These are phyloP conservation scores for Eucalyptus tenuipes DNA, from an alignment of 345 rosid genomes.

Conservation along the genomic window DNA sequence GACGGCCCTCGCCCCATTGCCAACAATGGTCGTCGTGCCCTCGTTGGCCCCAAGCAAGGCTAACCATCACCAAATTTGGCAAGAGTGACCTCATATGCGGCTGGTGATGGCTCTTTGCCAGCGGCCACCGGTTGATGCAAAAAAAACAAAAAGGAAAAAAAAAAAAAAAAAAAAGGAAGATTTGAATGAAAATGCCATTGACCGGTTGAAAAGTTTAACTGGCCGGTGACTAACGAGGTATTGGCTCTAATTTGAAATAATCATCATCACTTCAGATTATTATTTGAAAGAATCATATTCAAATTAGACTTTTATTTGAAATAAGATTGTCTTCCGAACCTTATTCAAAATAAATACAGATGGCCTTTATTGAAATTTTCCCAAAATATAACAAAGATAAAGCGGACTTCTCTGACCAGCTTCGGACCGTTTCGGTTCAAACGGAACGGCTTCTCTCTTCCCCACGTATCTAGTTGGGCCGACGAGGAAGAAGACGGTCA, in stretches of 20 bases:
- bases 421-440: background rate
- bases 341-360: no score
- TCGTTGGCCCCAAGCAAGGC: no score
- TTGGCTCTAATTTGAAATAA: no score
- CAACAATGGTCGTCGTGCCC: rapidly evolving
- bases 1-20: rapidly evolving
- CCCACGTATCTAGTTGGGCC: background rate
- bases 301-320: no score
- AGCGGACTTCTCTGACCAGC: background rate
- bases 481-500: background rate
- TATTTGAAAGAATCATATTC: rapidly evolving
- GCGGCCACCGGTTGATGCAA: rapidly evolving
- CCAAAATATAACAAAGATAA: background rate
- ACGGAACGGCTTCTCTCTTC: background rate
- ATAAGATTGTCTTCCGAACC: rapidly evolving
- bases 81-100: rapidly evolving
- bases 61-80: rapidly evolving
- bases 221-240: rapidly evolving
- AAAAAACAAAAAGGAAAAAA: no score
- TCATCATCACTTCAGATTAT: rapidly evolving
- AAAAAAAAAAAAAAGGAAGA: no score
- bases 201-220: rapidly evolving
- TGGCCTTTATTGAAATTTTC: no score
- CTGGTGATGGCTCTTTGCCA: no score
- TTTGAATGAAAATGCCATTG: rapidly evolving